A percentile compares a stretch with the other conserved stretches of the same genome.
phyloP scores from a whole-genome alignment of 2,329 filamentous ascomycete species.

The Ophiostoma ulmi region DNA sequence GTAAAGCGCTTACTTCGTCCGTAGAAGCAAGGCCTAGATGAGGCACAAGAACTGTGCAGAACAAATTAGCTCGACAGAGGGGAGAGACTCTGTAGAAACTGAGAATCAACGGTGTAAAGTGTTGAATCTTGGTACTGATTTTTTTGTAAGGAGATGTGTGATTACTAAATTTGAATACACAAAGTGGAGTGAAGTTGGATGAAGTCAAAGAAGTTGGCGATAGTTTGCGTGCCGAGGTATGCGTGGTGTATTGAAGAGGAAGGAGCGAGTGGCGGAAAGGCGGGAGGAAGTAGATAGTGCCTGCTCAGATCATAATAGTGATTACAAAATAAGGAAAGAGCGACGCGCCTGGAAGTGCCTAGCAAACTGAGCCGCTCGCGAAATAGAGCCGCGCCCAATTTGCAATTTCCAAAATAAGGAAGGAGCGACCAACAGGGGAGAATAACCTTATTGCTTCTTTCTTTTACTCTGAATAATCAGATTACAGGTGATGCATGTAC shows the following conservation, averaged over 20 bases:
- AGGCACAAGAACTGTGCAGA: background rate
- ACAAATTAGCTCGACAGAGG: background rate
- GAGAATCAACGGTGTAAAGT: background rate
- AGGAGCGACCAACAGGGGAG: background rate
- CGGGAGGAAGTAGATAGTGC: background rate
- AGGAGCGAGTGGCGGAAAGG: background rate
- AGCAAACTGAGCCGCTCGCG: background rate
- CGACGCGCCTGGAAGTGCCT: background rate
- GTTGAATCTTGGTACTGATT: background rate
- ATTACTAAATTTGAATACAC: background rate
- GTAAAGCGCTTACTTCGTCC: background rate
- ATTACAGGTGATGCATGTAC: background rate
- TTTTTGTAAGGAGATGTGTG: no score
- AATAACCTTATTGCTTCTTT: background rate
- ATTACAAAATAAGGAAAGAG: background rate
- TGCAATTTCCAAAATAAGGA: background rate
- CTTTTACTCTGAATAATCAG: background rate
- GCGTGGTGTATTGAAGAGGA: background rate
- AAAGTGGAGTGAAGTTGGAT: background rate
- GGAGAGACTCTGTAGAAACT: background rate
- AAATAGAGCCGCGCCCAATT: background rate
- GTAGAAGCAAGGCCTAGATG: background rate
- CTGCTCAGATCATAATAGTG: no score
- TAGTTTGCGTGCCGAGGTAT: background rate
- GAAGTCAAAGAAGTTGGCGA: background rate